phyloP scores from a whole-genome alignment of 1,139 yeast species.

The Nakaseomyces uthaithaninus region DNA sequence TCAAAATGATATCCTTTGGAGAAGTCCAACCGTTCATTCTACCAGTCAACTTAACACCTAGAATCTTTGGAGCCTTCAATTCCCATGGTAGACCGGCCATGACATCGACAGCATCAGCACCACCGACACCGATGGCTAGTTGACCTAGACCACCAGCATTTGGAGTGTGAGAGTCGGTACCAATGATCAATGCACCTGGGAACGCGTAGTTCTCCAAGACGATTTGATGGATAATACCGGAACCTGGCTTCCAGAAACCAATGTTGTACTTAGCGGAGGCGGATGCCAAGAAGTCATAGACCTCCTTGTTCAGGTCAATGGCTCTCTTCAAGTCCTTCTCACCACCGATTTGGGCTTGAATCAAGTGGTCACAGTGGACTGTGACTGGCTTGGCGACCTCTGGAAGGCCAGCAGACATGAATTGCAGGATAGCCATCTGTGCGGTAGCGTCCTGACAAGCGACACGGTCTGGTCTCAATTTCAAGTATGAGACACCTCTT shows the following conservation, averaged over 20 bases:
- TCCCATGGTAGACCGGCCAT: slow-evolving; percentile 96
- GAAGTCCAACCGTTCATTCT: slow-evolving; percentile 95
- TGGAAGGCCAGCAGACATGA: slow-evolving; percentile 95
- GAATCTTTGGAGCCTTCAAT: slow-evolving; percentile 94
- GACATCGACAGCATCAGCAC: slow-evolving; percentile 99
- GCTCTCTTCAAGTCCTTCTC: slow-evolving; percentile 90
- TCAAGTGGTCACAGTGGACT: slow-evolving; percentile 98
- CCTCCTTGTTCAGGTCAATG: slow-evolving; percentile 89
- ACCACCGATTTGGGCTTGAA: slow-evolving; percentile 96
- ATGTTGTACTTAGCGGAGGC: slow-evolving; percentile 97
- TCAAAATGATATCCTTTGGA: slow-evolving; percentile 94
- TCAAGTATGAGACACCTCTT: slow-evolving; percentile 93
- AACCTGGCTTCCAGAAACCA: slow-evolving; percentile 99
- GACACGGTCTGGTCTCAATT: slow-evolving; percentile 97
- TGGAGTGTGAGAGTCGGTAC: slow-evolving; percentile 99
- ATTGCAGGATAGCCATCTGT: slow-evolving; percentile 98
- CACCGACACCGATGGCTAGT: slow-evolving; percentile 99
- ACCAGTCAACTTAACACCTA: slow-evolving; percentile 97
- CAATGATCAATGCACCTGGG: slow-evolving; percentile 96
- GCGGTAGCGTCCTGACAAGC: slow-evolving; percentile 99
- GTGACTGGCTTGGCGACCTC: slow-evolving; percentile 94
- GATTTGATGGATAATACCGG: slow-evolving; percentile 97
- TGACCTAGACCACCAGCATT: slow-evolving; percentile 99
- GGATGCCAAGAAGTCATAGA: slow-evolving; percentile 85
- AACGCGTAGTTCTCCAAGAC: slow-evolving; percentile 95